Conservation (phyloP, 768 basidiomycete genomes). For the Termitomyces sp. region DNA sequence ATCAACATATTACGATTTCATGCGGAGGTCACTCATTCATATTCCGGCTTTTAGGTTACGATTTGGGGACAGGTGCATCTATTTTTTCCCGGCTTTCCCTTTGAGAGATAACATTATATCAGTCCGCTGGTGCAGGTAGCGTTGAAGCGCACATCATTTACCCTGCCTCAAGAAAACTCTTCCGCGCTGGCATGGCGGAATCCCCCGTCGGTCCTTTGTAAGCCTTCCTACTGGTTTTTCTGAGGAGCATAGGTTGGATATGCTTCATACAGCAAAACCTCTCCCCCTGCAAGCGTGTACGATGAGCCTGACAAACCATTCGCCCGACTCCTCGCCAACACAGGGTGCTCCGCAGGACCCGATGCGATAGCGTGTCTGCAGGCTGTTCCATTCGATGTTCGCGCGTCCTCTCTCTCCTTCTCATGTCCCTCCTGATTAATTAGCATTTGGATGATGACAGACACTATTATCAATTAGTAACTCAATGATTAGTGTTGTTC, state of each 20-base stretch:
- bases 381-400: slow-evolving; percentile 37
- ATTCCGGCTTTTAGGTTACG: slow-evolving; percentile 32
- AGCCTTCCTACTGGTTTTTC: slow-evolving; percentile 5
- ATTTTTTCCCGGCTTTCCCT: not conserved
- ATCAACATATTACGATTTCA: not conserved
- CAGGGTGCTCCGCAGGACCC: slow-evolving; percentile 38
- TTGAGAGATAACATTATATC: not conserved
- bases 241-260: too few relatives aligned
- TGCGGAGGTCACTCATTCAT: not conserved
- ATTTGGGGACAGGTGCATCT: slow-evolving; percentile 36
- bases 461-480: slow-evolving; percentile 43
- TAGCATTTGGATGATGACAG: slow-evolving; percentile 20
- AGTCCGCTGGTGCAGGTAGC: slow-evolving; percentile 50
- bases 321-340: slow-evolving; percentile 35
- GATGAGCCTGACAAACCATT: slow-evolving; percentile 50
- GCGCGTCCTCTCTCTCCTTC: not conserved
- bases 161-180: slow-evolving; percentile 29
- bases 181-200: slow-evolving; percentile 48
- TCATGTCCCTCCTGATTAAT: not conserved
- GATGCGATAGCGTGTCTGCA: slow-evolving; percentile 39
- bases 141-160: slow-evolving; percentile 42
- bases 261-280: slow-evolving; percentile 39
- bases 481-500: slow-evolving; percentile 32
- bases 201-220: slow-evolving; percentile 52
- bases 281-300: slow-evolving; percentile 37